Percentiles rank a stretch among this genome's conserved stretches.
Conservation (phyloP, 1,139 yeast species). For the Spathaspora sp. region DNA sequence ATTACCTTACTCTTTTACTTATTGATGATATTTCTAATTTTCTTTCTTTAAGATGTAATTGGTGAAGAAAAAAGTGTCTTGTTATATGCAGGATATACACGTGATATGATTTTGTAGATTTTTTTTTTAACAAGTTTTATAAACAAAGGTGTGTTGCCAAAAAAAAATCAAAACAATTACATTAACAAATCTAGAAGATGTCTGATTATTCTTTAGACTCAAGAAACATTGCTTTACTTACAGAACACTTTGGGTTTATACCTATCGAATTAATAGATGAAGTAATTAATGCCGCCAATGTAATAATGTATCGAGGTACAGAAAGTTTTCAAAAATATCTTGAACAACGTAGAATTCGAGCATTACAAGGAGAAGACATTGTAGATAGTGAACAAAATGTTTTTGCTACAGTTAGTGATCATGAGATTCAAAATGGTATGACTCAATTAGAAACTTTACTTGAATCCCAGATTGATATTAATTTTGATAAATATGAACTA, state of each 20-base stretch:
- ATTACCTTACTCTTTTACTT: not conserved
- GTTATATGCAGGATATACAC: not conserved
- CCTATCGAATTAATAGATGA: constrained; percentile 88
- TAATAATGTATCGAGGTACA: constrained; percentile 79
- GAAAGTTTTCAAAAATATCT: constrained; percentile 75
- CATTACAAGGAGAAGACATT: constrained; percentile 19
- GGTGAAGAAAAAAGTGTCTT: not conserved
- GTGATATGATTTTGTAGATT: not conserved
- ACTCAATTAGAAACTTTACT: constrained; percentile 77
- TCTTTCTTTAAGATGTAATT: constrained; percentile 3
- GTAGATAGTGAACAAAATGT: constrained; percentile 17
- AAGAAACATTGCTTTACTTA: constrained; percentile 33
- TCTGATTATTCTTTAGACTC: constrained; percentile 10
- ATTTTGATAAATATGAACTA: constrained; percentile 84
- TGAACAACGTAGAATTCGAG: not conserved
- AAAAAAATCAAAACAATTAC: not conserved
- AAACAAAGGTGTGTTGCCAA: not conserved
- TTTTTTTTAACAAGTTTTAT: not conserved
- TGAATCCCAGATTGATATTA: constrained; percentile 77
- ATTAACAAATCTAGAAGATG: not conserved
- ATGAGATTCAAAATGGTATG: constrained; percentile 73
- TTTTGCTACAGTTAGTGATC: constrained; percentile 20
- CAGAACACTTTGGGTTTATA: constrained; percentile 86
- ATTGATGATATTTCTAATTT: not conserved
- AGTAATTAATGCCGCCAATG: constrained; percentile 85